Percentiles rank a stretch among this genome's conserved stretches.
phyloP scores from a whole-genome alignment of 176 grass and related monocot genomes.

The Paspalum notatum region DNA sequence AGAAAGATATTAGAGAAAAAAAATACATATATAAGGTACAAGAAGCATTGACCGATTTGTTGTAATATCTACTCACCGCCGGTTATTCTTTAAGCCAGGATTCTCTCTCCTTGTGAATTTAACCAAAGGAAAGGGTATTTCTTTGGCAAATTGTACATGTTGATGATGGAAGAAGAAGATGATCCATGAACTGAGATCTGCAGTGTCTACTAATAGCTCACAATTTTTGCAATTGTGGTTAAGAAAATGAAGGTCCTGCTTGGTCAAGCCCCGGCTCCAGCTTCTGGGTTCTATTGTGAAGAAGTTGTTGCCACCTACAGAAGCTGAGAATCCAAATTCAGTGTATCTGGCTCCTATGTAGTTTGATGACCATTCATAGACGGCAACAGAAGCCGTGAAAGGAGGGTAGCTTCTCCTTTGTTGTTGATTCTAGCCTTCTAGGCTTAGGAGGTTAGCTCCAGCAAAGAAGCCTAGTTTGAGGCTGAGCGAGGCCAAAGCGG shows the following conservation, averaged over 20 bases:
- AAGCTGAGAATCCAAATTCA: neutral
- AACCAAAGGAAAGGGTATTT: constrained; percentile 75
- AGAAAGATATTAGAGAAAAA: constrained; percentile 59
- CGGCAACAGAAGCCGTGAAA: neutral
- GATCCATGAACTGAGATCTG: constrained; percentile 70
- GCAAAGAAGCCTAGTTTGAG: neutral
- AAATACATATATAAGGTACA: constrained; percentile 68
- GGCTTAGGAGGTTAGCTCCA: constrained; percentile 9
- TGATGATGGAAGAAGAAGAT: constrained; percentile 52
- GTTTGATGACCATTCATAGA: neutral
- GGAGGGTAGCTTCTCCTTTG: constrained; percentile 14
- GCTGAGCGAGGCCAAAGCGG: constrained; percentile 1
- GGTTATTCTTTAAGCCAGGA: constrained; percentile 79
- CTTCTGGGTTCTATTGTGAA: neutral
- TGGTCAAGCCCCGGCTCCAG: constrained; percentile 19
- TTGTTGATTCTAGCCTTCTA: neutral
- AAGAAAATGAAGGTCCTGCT: constrained; percentile 32
- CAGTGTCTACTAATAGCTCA: constrained; percentile 60
- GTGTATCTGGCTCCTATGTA: neutral
- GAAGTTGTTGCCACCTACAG: neutral
- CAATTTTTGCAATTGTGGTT: constrained; percentile 55
- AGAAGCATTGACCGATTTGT: constrained; percentile 92
- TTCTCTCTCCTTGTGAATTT: constrained; percentile 81
- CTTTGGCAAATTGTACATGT: constrained; percentile 70
- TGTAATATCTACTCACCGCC: constrained; percentile 88